Conservation (phyloP, 2,329 filamentous ascomycete species). For the Aspergillus brasiliensis region DNA sequence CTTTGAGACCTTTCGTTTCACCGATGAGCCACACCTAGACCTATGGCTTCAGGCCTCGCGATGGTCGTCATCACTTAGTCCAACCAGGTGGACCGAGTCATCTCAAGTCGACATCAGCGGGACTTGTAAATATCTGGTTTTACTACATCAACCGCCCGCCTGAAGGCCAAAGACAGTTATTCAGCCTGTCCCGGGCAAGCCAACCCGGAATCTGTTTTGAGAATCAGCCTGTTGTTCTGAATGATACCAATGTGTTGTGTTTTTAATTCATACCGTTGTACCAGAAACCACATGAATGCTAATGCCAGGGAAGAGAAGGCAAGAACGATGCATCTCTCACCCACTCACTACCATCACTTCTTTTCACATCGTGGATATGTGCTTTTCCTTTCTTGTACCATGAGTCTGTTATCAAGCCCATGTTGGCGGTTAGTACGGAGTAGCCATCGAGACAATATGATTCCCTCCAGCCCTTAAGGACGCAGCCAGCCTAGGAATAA, state of each 20-base stretch:
- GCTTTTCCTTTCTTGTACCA: not conserved
- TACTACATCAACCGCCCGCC: not conserved
- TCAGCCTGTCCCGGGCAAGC: not conserved
- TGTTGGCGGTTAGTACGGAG: too few species aligned
- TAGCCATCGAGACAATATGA: not conserved
- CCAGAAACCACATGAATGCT: not conserved
- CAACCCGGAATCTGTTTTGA: constrained; percentile 1
- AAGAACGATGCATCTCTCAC: not conserved
- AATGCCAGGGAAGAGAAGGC: not conserved
- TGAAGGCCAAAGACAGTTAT: too few species aligned
- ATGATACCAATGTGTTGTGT: constrained; percentile 1
- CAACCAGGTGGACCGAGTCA: not conserved
- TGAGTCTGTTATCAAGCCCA: too few species aligned
- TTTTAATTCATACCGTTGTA: not conserved
- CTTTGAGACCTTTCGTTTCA: not conserved
- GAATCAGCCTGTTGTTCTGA: constrained; percentile 1
- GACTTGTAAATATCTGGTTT: not conserved
- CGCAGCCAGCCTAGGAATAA: not conserved
- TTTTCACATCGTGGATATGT: not conserved
- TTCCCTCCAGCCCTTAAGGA: not conserved
- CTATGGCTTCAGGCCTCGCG: not conserved
- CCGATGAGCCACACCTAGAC: not conserved
- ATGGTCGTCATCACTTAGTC: not conserved
- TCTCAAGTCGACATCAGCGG: not conserved
- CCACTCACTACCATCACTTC: not conserved